Evolutionary conservation across 768 basidiomycete species (phyloP), one percentile per base, ranked within the genome.

Genomic region (Rhizopogon sp.): DNA sequence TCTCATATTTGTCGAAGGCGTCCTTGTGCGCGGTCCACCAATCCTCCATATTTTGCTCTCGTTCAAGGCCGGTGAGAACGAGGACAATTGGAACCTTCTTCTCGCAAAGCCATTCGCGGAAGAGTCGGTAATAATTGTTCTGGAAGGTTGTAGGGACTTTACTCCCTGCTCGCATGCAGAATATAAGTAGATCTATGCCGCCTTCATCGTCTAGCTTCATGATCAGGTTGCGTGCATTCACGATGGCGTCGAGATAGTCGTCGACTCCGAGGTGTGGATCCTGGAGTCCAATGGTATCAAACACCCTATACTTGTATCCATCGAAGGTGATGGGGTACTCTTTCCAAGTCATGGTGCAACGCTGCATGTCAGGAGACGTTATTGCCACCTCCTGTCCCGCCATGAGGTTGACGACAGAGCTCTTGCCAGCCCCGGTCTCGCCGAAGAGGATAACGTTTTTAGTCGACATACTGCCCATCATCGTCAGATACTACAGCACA

Each of bases 101-200:
- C 50, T 59, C 64, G 40, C 77, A 77, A 4, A 78, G 70, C 37
- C 76, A 67, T 46, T 77, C 69, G 40, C 68, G 58, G 61, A 76
- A 76, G 16, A 76, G 16, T 4, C 57, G 58, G 47, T 68, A 73
- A 43, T 68, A 73, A 43, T 72, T 74, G 44, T 60, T 70, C 33
- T 64, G 62, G 52, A 60, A 61, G 45, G 62, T 62, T 7, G 63
- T 58, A 0, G 65, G 73, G 40, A 70, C 65, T 55, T 70, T 62
- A 8, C 67, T 25, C 25, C 25, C 65, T 9, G 61, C 66, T 6
- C 72, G 72, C 22, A 74, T 43, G 31, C 70, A 72, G 42, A 71
- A 73, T 14, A 71, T 44, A 35, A 73, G 61, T 13, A 73, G 66
- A 50, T 63, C 59, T 28, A 73, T 61, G 37, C 70, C 70, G 16